A percentile compares a stretch with the other conserved stretches of the same genome.
Conservation (phyloP, 495 filamentous ascomycete genomes). For the Tuber melanosporum region DNA sequence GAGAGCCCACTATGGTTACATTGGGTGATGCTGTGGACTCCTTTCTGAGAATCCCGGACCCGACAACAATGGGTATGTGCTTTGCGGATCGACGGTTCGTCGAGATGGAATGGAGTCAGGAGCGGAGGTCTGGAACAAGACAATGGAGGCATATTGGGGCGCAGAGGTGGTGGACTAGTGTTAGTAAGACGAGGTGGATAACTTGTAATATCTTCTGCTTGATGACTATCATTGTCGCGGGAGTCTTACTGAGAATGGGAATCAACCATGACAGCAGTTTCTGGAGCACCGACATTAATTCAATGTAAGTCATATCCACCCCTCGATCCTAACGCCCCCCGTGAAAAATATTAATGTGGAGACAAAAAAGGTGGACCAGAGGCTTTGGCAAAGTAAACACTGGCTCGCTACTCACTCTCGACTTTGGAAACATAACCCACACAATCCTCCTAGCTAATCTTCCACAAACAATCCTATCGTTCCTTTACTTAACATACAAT, state of each 20-base stretch:
- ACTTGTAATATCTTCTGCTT: slow-evolving; percentile 9
- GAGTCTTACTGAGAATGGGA: too few relatives aligned
- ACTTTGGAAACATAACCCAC: slow-evolving; percentile 26
- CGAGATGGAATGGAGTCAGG: background rate
- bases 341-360: background rate
- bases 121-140: background rate
- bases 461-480: slow-evolving; percentile 46
- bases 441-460: slow-evolving; percentile 31
- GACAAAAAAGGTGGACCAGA: slow-evolving; percentile 4
- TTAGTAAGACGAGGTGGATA: background rate
- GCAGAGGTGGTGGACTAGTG: background rate
- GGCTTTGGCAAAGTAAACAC: slow-evolving; percentile 7
- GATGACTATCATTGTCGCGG: too few relatives aligned
- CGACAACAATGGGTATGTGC: slow-evolving; percentile 5
- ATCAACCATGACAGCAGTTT: too few relatives aligned
- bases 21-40: slow-evolving; percentile 20
- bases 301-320: background rate
- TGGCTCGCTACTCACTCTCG: slow-evolving; percentile 3
- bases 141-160: background rate
- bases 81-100: background rate
- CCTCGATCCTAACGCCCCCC: too few relatives aligned
- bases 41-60: slow-evolving; percentile 19
- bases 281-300: too few relatives aligned
- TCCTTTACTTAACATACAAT: slow-evolving; percentile 46
- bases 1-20: slow-evolving; percentile 29